Conservation (phyloP, 768 basidiomycete species). For the Lentinula boryana region DNA sequence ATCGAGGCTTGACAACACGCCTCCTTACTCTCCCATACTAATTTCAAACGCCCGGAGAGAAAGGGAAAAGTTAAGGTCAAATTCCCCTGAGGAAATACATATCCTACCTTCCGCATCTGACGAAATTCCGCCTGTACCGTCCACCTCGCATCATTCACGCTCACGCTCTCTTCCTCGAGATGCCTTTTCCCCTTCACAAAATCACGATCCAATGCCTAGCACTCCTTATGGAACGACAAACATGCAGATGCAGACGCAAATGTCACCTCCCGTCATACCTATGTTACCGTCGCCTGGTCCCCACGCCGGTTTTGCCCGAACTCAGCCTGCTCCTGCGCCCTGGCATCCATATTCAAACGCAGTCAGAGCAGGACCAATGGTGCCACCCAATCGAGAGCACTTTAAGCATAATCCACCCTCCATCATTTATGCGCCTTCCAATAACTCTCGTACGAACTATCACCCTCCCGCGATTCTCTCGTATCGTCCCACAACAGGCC, state of each 20-base stretch:
- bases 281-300: constrained; percentile 16
- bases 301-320: constrained; percentile 32
- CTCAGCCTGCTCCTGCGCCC: constrained; percentile 28
- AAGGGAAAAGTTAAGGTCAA: constrained; percentile 19
- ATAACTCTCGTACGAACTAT: constrained; percentile 45
- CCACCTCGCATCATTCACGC: constrained; percentile 29
- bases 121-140: constrained; percentile 25
- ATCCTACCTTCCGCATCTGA: constrained; percentile 48
- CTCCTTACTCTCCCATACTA: constrained; percentile 19
- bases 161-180: constrained; percentile 43
- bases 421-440: constrained; percentile 56
- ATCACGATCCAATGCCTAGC: constrained; percentile 15
- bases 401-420: constrained; percentile 41
- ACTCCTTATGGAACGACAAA: constrained; percentile 12
- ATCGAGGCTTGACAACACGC: constrained; percentile 33
- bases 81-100: constrained; percentile 55
- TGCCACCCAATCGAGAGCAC: constrained; percentile 24
- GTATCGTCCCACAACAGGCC: constrained; percentile 43
- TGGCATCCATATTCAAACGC: constrained; percentile 21
- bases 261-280: constrained; percentile 9
- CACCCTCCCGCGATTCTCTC: constrained; percentile 56
- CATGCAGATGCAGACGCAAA: constrained; percentile 22
- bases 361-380: constrained; percentile 22
- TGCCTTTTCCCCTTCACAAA: constrained; percentile 23
- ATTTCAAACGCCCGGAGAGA: constrained; percentile 22